A percentile compares a stretch with the other conserved stretches of the same genome.
These are phyloP conservation scores for Dactylorhiza incarnata DNA, from an alignment of 106 monocot genomes.

Conservation along the genomic window DNA sequence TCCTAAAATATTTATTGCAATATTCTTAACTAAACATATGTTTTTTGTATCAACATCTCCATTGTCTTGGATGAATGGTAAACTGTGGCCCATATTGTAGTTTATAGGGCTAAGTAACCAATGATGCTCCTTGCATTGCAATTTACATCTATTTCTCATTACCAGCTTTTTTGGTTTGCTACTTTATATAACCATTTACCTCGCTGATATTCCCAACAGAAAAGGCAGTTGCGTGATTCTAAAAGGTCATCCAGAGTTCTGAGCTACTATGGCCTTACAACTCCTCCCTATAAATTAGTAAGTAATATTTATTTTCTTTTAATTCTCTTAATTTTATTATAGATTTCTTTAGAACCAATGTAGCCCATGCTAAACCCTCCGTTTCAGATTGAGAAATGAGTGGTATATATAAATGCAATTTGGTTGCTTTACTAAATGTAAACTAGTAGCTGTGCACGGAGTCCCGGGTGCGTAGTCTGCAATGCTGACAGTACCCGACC, in stretches of 20 bases:
- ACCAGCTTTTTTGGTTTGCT: neutral
- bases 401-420: neutral
- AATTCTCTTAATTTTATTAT: neutral
- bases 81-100: neutral
- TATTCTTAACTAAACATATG: no score
- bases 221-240: neutral
- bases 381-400: neutral
- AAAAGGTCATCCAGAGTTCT: conserved; percentile 20
- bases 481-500: no score
- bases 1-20: no score
- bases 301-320: conserved; percentile 12
- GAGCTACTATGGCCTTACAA: conserved; percentile 74
- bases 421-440: neutral
- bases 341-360: neutral
- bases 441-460: no score
- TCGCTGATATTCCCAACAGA: conserved; percentile 6
- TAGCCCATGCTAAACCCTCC: neutral
- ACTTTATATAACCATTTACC: conserved; percentile 13
- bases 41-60: no score
- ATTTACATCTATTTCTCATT: neutral
- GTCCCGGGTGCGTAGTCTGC: no score
- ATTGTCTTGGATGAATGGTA: neutral
- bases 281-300: conserved; percentile 94
- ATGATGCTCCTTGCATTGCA: neutral
- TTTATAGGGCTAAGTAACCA: neutral